Evolutionary conservation across 371 early-diverging fungal species (phyloP).

Genomic region (Coemansia sp.): DNA sequence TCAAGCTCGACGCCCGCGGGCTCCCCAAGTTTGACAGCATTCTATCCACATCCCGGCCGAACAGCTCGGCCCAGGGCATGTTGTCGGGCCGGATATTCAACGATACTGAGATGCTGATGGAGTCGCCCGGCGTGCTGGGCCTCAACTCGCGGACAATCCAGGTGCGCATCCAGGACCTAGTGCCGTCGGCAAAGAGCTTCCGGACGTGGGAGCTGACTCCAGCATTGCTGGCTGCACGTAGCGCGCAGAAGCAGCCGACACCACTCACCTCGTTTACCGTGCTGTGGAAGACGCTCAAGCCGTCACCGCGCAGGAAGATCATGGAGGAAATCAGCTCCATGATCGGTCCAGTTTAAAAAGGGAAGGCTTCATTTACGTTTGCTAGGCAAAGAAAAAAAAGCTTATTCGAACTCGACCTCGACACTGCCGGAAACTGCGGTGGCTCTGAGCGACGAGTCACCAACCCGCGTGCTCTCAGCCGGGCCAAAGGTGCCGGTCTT

Average conservation of each 20-base stretch:
- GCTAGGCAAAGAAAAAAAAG: neutral
- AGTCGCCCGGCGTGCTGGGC: slow-evolving; percentile 44
- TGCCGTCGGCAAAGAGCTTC: slow-evolving; percentile 19
- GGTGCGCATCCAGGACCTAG: slow-evolving; percentile 23
- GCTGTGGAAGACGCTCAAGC: slow-evolving; percentile 32
- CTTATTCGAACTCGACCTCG: slow-evolving; percentile 34
- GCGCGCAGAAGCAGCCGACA: slow-evolving; percentile 6
- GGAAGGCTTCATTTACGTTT: too few relatives aligned
- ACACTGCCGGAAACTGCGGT: slow-evolving; percentile 31
- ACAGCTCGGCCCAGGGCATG: slow-evolving; percentile 6
- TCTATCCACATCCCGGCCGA: slow-evolving; percentile 3
- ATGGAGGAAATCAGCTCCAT: slow-evolving; percentile 40
- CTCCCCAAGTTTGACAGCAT: slow-evolving; percentile 46
- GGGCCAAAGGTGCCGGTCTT: slow-evolving; percentile 48
- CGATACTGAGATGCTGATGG: slow-evolving; percentile 29
- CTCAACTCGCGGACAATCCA: slow-evolving; percentile 21
- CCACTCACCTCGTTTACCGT: slow-evolving; percentile 38
- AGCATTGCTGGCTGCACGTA: slow-evolving; percentile 4
- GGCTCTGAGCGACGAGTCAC: slow-evolving; percentile 31
- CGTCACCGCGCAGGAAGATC: slow-evolving; percentile 14
- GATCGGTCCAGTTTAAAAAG: slow-evolving; percentile 17
- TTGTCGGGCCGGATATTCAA: slow-evolving; percentile 23
- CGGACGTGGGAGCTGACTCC: slow-evolving; percentile 40
- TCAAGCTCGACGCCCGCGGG: slow-evolving; percentile 18
- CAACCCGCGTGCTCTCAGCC: slow-evolving; percentile 19